Percentiles rank a stretch among this genome's conserved stretches.
These are phyloP conservation scores for Pseudomassariella vexata DNA, from an alignment of 2,329 filamentous ascomycete genomes.

Conservation along the genomic window DNA sequence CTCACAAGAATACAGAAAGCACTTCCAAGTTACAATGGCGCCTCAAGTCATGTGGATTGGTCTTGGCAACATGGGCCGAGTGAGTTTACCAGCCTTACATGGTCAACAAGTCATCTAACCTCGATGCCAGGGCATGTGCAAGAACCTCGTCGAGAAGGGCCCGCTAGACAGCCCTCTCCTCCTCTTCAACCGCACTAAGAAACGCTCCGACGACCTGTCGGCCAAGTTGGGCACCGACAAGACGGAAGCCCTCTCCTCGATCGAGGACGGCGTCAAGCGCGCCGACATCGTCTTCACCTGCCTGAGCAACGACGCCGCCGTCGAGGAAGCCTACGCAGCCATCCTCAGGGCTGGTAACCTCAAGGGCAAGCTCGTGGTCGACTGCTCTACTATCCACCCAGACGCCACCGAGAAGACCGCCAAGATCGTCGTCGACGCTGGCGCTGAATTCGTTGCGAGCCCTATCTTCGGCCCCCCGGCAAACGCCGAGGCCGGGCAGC, in stretches of 20 bases:
- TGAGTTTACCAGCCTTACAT: conserved; percentile 40
- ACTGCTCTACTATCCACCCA: conserved; percentile 84
- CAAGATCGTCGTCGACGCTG: conserved; percentile 47
- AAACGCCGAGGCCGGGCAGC: conserved; percentile 56
- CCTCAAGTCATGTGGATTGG: conserved; percentile 71
- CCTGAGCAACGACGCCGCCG: conserved; percentile 70
- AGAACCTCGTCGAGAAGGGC: conserved; percentile 76
- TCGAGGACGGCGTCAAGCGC: conserved; percentile 59
- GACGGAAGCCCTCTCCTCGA: conserved; percentile 55
- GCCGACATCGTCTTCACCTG: conserved; percentile 81
- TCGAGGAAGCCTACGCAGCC: conserved; percentile 54
- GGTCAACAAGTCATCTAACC: no score
- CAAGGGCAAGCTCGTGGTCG: conserved; percentile 72
- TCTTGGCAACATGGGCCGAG: conserved; percentile 82
- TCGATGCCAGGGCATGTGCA: conserved; percentile 81
- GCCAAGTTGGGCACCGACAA: conserved; percentile 54
- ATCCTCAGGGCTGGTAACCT: conserved; percentile 48
- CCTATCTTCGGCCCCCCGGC: conserved; percentile 60
- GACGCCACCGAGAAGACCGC: conserved; percentile 67
- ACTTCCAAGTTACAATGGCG: no score
- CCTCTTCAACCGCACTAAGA: conserved; percentile 72
- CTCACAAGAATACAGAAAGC: no score
- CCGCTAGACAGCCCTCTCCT: conserved; percentile 65
- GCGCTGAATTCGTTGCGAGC: conserved; percentile 69
- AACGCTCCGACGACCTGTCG: conserved; percentile 59